These are phyloP conservation scores for Sophora flavescens DNA, from an alignment of 306 rosid species.

Conservation along the genomic window DNA sequence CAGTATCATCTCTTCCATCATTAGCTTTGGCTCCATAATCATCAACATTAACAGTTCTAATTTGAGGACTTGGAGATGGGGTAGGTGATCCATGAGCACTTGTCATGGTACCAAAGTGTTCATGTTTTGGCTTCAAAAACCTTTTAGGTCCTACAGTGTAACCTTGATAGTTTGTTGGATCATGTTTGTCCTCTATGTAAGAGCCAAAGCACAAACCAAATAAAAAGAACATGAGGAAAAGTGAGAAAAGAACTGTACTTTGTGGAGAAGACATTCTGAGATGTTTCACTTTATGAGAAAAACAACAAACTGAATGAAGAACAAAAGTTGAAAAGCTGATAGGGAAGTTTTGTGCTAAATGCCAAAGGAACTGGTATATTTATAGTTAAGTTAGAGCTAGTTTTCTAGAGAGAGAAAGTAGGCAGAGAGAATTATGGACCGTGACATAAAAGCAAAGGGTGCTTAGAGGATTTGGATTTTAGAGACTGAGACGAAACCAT, in stretches of 20 bases:
- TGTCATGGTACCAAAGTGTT: conserved; percentile 30
- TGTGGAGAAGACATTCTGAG: conserved; percentile 47
- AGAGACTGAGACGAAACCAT: conserved; percentile 46
- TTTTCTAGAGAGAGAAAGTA: conserved; percentile 36
- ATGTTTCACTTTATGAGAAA: conserved; percentile 36
- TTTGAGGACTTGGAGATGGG: conserved; percentile 2
- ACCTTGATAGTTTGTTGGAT: not conserved
- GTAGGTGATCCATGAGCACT: conserved; percentile 5
- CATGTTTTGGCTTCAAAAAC: conserved; percentile 26
- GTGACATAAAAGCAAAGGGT: conserved; percentile 38
- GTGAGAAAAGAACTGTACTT: conserved; percentile 33
- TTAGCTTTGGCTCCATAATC: conserved; percentile 65
- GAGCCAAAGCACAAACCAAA: conserved; percentile 49
- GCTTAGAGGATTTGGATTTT: conserved; percentile 4
- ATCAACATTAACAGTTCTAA: conserved; percentile 53
- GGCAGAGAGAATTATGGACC: not conserved
- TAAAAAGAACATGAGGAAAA: conserved; percentile 45
- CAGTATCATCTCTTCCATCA: conserved; percentile 59
- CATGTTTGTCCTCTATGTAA: conserved; percentile 28
- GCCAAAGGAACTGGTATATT: conserved; percentile 48
- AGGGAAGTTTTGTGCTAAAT: conserved; percentile 36
- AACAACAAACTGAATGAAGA: conserved; percentile 3
- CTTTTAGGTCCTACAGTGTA: not conserved
- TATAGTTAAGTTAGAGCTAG: conserved; percentile 43
- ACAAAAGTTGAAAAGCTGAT: conserved; percentile 8